phyloP scores from a whole-genome alignment of 345 rosid species.

The Eucalyptus albens region DNA sequence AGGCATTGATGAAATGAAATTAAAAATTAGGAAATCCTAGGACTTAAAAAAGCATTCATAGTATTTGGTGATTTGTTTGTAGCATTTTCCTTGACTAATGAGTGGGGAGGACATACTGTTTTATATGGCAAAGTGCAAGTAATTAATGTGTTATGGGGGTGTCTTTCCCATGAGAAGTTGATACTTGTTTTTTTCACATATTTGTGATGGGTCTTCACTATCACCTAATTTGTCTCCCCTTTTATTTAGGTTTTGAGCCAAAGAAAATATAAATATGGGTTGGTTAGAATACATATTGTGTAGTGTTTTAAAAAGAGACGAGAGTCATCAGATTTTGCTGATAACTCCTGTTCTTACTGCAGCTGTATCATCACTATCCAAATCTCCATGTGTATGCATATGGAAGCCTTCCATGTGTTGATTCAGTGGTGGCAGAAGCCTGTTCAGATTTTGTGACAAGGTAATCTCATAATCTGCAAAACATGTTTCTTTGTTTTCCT shows the following conservation, averaged over 20 bases:
- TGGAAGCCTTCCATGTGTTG: conserved; percentile 88
- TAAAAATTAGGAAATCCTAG: not conserved
- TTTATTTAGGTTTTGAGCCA: not conserved
- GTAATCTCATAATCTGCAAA: conserved; percentile 10
- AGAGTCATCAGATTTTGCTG: not conserved
- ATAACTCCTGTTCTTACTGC: not conserved
- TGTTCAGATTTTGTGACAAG: conserved; percentile 80
- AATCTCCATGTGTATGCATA: conserved; percentile 62
- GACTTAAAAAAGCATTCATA: not conserved
- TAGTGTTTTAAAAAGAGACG: not conserved
- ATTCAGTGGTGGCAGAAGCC: conserved; percentile 60
- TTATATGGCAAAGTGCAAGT: not conserved
- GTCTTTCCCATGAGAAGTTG: not conserved
- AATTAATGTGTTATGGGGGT: not conserved
- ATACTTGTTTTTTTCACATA: not conserved
- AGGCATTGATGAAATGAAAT: not conserved
- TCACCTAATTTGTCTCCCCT: not conserved
- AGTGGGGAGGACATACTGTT: not conserved
- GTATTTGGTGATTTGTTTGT: not conserved
- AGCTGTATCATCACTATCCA: conserved; percentile 57
- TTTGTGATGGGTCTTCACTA: not conserved
- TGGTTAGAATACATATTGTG: not conserved
- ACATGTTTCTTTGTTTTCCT: not conserved
- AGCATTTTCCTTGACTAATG: not conserved
- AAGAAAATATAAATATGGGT: not conserved